phyloP scores from a whole-genome alignment of 768 basidiomycete genomes.

The Megacollybia marginata region DNA sequence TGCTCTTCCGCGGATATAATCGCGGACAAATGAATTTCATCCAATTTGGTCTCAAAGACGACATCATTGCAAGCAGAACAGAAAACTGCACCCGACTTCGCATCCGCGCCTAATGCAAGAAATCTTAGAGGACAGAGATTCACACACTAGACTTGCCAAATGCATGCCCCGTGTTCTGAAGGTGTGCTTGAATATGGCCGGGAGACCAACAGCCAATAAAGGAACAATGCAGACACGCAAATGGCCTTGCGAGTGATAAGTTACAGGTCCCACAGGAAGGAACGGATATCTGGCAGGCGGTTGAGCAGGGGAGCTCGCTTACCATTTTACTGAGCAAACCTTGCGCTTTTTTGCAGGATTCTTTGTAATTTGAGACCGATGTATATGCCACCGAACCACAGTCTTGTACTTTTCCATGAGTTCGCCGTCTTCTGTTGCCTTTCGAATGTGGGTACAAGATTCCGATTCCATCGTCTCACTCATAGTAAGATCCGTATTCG shows the following conservation, averaged over 20 bases:
- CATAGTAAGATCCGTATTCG: too few relatives aligned
- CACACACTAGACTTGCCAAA: constrained; percentile 47
- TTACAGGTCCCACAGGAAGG: constrained; percentile 62
- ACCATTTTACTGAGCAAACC: constrained; percentile 29
- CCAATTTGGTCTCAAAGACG: constrained; percentile 51
- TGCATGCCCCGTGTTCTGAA: constrained; percentile 47
- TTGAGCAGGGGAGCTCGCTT: background rate
- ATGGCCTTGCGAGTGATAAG: constrained; percentile 50
- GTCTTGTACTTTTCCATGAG: constrained; percentile 45
- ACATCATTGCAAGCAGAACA: constrained; percentile 73
- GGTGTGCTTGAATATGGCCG: constrained; percentile 51
- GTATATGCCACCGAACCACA: constrained; percentile 48
- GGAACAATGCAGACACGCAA: constrained; percentile 67
- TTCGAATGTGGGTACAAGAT: constrained; percentile 41
- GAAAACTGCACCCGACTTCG: constrained; percentile 65
- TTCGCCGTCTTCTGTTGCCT: constrained; percentile 26
- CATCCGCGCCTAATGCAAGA: constrained; percentile 55
- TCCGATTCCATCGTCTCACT: too few relatives aligned
- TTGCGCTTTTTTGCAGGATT: constrained; percentile 57
- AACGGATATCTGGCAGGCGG: constrained; percentile 33
- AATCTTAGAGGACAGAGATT: background rate
- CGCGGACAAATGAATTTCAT: constrained; percentile 34
- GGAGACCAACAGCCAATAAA: constrained; percentile 65
- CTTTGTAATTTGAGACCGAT: constrained; percentile 35
- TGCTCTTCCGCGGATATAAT: constrained; percentile 53